Percentiles rank a stretch among this genome's conserved stretches.
Conservation (phyloP, 1,139 yeast species). For the Diutina ranongensis region DNA sequence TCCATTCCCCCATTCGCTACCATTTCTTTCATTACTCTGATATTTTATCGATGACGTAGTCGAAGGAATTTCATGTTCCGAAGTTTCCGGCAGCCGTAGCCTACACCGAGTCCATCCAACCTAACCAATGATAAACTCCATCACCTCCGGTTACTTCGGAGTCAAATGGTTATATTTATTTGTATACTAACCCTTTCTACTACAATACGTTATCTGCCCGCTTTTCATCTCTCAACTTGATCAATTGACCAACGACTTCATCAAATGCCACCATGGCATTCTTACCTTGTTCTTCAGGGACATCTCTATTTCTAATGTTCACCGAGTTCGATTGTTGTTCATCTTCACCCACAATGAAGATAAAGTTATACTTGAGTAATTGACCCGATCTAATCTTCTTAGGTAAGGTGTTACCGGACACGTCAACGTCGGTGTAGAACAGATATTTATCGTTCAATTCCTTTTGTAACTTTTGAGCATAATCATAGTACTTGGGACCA, state of each 20-base stretch:
- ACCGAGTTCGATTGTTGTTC: conserved; percentile 27
- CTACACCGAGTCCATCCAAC: too few relatives aligned
- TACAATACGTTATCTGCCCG: conserved; percentile 55
- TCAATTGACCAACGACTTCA: conserved; percentile 57
- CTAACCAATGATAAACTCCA: too few relatives aligned
- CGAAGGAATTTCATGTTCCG: too few relatives aligned
- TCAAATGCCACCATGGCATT: conserved; percentile 68
- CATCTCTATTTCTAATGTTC: conserved; percentile 27
- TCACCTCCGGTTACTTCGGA: too few relatives aligned
- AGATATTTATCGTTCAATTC: conserved; percentile 47
- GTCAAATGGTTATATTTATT: too few relatives aligned
- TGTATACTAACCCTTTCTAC: too few relatives aligned
- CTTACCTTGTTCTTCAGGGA: conserved; percentile 61
- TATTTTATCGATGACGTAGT: too few relatives aligned
- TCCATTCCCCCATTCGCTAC: neutral
- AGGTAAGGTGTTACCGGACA: conserved; percentile 88
- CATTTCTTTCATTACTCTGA: too few relatives aligned
- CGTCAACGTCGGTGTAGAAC: conserved; percentile 85
- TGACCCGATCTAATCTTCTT: conserved; percentile 97
- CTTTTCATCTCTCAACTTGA: conserved; percentile 51
- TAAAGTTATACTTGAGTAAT: conserved; percentile 82
- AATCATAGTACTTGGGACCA: conserved; percentile 82
- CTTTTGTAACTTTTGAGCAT: conserved; percentile 72
- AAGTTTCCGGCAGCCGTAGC: neutral
- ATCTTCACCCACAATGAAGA: conserved; percentile 92